Base-by-base conservation (phyloP, 83 land plant genomes). In the Thuja plicata region DNA sequence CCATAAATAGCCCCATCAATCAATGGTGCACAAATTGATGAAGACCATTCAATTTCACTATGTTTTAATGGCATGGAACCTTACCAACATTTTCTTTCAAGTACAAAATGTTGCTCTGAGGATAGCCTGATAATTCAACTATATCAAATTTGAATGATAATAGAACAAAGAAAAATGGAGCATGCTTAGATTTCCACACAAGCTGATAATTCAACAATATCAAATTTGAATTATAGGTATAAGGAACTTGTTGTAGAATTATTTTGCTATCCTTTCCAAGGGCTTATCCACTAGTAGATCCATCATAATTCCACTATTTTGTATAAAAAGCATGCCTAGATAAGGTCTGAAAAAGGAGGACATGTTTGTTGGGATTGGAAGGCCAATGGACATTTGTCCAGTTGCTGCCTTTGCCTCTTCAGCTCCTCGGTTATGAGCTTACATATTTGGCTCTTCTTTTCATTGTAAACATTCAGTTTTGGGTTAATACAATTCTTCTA, bases 41-140 rank as follows among this genome's bases (percentile, higher is more conserved):
- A 50, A 40, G 21, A 50, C 78, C 13, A 43, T 55, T 5, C 60
- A 55, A 16, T 55, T 55, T 55, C 4, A 16, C 60, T 55, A 55
- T 55, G 21, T 55, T 55, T 17, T 55, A 55, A 16, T 55, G 60
- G 60, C 37, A 37, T n/a, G 12, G 34, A 19, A 32, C 88, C 91
- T 90, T 87, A 94, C 95, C 80, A 94, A 89, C 71, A 94, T 94
- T 87, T 92, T 92, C 86, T 94, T 92, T 34, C 93, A 92, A 73
- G 91, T 90, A 80, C 93, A 89, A 87, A 94, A 92, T 57, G 95
- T 93, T 85, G 92, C 95, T 89, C 83, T 92, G 90, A 92, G 92
- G 46, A 94, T 92, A 1, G 93, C 93, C 74, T 94, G 93, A 30
- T n/a, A n/a, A n/a, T n/a, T n/a, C n/a, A n/a, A n/a, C n/a, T n/a